phyloP scores from a whole-genome alignment of 768 basidiomycete species.

The Lepiota venenata region DNA sequence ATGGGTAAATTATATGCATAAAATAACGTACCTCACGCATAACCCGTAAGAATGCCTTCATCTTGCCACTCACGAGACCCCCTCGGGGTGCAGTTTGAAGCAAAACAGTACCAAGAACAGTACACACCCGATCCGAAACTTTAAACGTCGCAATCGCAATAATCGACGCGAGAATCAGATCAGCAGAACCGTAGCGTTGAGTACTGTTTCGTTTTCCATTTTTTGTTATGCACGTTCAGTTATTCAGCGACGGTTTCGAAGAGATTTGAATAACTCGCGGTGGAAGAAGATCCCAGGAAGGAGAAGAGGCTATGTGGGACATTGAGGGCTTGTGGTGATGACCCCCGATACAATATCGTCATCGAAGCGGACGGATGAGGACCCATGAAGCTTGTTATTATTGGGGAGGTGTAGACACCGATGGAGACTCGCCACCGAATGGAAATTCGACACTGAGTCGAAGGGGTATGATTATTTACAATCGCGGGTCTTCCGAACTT shows the following conservation, averaged over 20 bases:
- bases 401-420: conserved; percentile 26
- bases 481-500: too few species aligned
- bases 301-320: conserved; percentile 95
- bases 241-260: neutral
- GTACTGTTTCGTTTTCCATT: too few species aligned
- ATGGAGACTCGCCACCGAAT: too few species aligned
- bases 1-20: too few species aligned
- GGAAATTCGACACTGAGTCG: too few species aligned
- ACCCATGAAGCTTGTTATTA: conserved; percentile 19
- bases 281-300: conserved; percentile 82
- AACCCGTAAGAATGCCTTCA: conserved; percentile 77
- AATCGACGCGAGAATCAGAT: conserved; percentile 79
- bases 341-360: conserved; percentile 50
- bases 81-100: conserved; percentile 84
- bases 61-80: conserved; percentile 57
- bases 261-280: conserved; percentile 39
- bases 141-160: conserved; percentile 78
- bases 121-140: conserved; percentile 81
- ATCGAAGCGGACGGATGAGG: conserved; percentile 22
- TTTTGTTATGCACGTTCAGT: too few species aligned
- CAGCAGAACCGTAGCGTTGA: conserved; percentile 70
- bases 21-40: conserved; percentile 73
- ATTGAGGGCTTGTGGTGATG: conserved; percentile 94
- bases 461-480: too few species aligned
- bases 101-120: conserved; percentile 80